These are phyloP conservation scores for Trifolium dubium DNA, from an alignment of 306 rosid genomes.

Conservation along the genomic window DNA sequence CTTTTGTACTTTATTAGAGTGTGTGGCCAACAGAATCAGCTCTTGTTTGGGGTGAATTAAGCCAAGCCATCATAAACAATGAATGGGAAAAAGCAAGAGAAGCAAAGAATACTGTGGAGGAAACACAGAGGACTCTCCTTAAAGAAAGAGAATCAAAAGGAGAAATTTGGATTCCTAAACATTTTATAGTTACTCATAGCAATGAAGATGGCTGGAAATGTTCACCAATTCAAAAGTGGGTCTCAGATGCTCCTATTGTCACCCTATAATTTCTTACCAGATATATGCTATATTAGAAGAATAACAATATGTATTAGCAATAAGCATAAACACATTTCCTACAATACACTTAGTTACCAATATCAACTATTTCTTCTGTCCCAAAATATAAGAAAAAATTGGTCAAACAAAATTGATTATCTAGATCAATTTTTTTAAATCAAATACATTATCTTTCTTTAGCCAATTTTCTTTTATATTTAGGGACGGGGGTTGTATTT, in stretches of 20 bases:
- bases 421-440: no score
- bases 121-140: slow-evolving; percentile 58
- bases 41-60: slow-evolving; percentile 65
- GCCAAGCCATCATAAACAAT: slow-evolving; percentile 56
- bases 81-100: slow-evolving; percentile 75
- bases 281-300: no score
- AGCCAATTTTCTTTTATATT: no score
- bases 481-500: no score
- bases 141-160: slow-evolving; percentile 58
- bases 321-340: background rate
- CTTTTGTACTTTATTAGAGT: slow-evolving; percentile 45
- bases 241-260: slow-evolving; percentile 66
- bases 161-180: slow-evolving; percentile 65
- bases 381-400: no score
- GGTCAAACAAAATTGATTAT: no score
- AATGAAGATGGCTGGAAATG: slow-evolving; percentile 71
- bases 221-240: slow-evolving; percentile 61
- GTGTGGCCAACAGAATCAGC: slow-evolving; percentile 71
- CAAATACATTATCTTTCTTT: no score
- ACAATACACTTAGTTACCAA: no score
- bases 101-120: slow-evolving; percentile 65
- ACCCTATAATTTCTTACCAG: slow-evolving; percentile 18
- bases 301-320: no score
- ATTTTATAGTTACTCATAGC: slow-evolving; percentile 54
- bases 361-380: no score